Evolutionary conservation across 2,329 filamentous ascomycete genomes (phyloP).

Genomic region (Epichloe uncinata): DNA sequence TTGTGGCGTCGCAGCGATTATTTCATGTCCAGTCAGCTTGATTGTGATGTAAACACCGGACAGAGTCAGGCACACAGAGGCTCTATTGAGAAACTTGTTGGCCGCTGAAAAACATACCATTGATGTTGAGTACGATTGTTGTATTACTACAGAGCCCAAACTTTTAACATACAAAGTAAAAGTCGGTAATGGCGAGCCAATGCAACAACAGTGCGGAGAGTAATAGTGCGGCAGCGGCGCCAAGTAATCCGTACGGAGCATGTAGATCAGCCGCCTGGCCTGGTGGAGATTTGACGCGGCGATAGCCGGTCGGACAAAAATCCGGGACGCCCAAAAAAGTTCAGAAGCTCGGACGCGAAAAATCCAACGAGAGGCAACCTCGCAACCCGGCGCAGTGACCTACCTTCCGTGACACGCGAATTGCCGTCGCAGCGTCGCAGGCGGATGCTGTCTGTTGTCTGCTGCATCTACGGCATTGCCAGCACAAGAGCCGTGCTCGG

Average conservation of each 20-base stretch:
- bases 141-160: no score
- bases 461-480: background rate
- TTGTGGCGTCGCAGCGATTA: no score
- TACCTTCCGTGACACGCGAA: background rate
- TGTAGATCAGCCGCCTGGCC: no score
- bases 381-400: background rate
- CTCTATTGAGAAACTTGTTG: no score
- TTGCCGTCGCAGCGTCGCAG: constrained; percentile 1
- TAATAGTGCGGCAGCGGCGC: background rate
- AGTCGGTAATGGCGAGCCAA: background rate
- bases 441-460: background rate
- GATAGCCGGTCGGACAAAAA: constrained; percentile 3
- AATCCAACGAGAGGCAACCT: background rate
- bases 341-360: background rate
- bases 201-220: background rate
- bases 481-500: constrained; percentile 1
- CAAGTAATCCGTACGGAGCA: no score
- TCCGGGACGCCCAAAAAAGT: background rate
- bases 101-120: no score
- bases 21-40: no score
- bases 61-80: no score
- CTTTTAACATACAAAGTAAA: no score
- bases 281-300: background rate
- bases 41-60: no score
- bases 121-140: no score